Evolutionary conservation across 2,329 filamentous ascomycete genomes (phyloP), one percentile per base, ranked within the genome.

Genomic region (Neofusicoccum kwambonambiense): DNA sequence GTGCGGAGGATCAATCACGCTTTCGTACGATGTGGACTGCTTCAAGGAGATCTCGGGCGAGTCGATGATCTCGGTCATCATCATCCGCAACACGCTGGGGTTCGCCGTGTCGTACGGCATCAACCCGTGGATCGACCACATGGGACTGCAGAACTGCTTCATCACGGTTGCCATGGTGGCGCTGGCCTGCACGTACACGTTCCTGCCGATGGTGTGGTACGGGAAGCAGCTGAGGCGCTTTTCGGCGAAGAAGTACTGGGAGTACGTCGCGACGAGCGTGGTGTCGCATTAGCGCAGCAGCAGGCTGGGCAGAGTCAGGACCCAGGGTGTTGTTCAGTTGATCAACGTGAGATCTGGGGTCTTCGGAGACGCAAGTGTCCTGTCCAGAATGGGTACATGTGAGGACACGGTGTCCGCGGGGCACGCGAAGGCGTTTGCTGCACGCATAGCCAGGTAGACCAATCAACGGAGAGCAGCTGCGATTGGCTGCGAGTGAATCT

Each of bases 51-150:
- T 84, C 4, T 76, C 77, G 42, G 82, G 81, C 0, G 81, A 84
- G 68, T 79, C 81, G 1, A 80, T 84, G 65, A 78, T 83, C 9
- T 80, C 81, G 3, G 80, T 83, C 9, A 84, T 84, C 42, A 68
- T 84, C 1, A 72, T 81, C 17, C 73, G 82, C 11, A 84, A 84
- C 66, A 83, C 80, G 1, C 81, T 83, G 79, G 77, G 74, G 19
- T 83, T 83, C 68, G 81, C 80, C 2, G 76, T 84, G 27, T 76
- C 77, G 39, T 85, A 87, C 69, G 83, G 83, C 37, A 71, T 81
- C 63, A 81, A 79, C 2, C 79, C 79, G 1, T 81, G 80, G 79
- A 69, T 81, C 13, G 73, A 70, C 1, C 70, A 76, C 42, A 74
- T 81, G 70, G 80, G 80, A 0, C 71, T 78, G 37, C 77, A 79